Evolutionary conservation across 345 rosid genomes (phyloP).

Genomic region (Camelina sativa): DNA sequence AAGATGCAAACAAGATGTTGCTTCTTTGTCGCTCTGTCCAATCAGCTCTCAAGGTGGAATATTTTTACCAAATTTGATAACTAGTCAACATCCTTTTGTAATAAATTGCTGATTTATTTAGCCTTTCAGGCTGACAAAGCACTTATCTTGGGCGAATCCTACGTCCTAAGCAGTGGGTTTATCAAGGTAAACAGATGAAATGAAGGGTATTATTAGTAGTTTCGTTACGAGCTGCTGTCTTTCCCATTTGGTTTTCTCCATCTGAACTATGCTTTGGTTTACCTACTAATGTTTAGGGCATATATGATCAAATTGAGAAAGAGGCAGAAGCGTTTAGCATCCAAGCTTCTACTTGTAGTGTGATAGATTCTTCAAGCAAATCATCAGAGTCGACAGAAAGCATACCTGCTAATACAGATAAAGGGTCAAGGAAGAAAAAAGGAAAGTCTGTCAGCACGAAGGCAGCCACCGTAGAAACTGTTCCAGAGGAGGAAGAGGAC

Average conservation of each 20-base stretch:
- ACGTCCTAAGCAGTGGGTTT: constrained; percentile 74
- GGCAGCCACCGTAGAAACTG: constrained; percentile 53
- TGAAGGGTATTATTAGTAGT: constrained; percentile 18
- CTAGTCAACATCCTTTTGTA: constrained; percentile 17
- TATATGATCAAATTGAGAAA: constrained; percentile 76
- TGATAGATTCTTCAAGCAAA: constrained; percentile 49
- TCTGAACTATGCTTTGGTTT: constrained; percentile 37
- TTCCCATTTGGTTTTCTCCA: constrained; percentile 22
- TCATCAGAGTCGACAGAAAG: constrained; percentile 57
- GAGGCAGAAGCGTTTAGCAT: constrained; percentile 67
- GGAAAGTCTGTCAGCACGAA: constrained; percentile 71
- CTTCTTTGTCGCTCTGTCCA: constrained; percentile 75
- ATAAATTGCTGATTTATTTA: constrained; percentile 24
- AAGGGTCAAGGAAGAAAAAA: constrained; percentile 82
- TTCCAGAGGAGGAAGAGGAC: constrained; percentile 65
- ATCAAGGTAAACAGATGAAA: constrained; percentile 64
- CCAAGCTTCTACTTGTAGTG: constrained; percentile 52
- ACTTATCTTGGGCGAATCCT: constrained; percentile 73
- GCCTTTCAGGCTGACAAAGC: constrained; percentile 69
- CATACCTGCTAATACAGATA: constrained; percentile 54
- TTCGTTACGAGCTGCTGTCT: constrained; percentile 10
- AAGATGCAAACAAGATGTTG: constrained; percentile 81
- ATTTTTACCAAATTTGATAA: constrained; percentile 25
- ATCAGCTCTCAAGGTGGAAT: constrained; percentile 75
- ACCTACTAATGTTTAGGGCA: constrained; percentile 55